Base-by-base conservation (phyloP, 2,329 filamentous ascomycete species). In the Epichloe sylvatica region DNA sequence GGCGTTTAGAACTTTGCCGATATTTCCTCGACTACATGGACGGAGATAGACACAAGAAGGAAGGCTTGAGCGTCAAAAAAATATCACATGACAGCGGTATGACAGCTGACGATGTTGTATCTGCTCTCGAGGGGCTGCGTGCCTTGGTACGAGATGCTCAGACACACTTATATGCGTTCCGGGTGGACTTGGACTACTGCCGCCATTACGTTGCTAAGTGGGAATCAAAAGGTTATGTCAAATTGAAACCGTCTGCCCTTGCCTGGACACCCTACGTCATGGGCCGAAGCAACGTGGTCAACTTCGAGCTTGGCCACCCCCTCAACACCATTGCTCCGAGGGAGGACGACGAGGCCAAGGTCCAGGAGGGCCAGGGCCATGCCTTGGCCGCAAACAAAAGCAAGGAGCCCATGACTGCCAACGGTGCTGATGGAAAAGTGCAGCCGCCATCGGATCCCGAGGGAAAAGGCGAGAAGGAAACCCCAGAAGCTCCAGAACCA, bases 191-290 rank as follows among this genome's bases (percentile, higher is more conserved):
- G 50, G 76, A 81, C 3, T 95, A 91, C 62, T 96, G 91, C 65
- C 80, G 80, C 51, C 81, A 91, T 55, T 94, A 95, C 58, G 85
- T 96, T 52, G 77, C 80, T 34, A 92, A 91, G 55, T 95, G 91
- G 79, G 86, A 95, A 61, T 76, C 77, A 45, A 96, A 96, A 62
- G 82, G 84, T 9, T 94, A 95, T 57, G 86, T 95, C 21, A 84
- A 81, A 58, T 77, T 98, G 36, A 85, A 92, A 56, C 80, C 85
- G 0, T 80, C 84, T 42, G 81, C 81, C 17, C 74, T 98, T 25
- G 84, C 90, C 11, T 98, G 92, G 92, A 96, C 90, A 13, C 92
- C 92, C 0, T 98, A 95, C 63, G 82, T 97, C 40, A 97, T 96
- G 89, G 91, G 92, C 25, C 81, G 88, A 54, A 84, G 79, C 64